Percentiles rank a stretch among this genome's conserved stretches.
Conservation (phyloP, 2,329 filamentous ascomycete genomes). For the Colletotrichum brevisporum region DNA sequence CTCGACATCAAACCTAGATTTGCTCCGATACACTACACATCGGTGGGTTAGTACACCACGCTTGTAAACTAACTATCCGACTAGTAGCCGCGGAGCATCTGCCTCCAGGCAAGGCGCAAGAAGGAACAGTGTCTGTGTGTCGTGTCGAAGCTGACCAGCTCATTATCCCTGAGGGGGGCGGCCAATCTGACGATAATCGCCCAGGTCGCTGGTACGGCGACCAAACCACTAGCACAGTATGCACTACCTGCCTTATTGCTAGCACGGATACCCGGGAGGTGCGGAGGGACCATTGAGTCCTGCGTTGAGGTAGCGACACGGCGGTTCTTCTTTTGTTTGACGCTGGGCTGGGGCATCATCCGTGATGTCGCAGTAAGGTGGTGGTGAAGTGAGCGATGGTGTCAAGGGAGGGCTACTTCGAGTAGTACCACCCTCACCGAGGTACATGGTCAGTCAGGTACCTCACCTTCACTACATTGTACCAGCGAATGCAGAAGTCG, state of each 20-base stretch:
- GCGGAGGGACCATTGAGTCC: too few species aligned
- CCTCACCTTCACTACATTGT: background rate
- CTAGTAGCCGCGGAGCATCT: background rate
- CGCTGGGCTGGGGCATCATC: background rate
- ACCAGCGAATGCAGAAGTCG: too few species aligned
- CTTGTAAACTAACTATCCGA: background rate
- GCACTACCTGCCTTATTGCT: background rate
- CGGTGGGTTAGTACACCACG: conserved; percentile 9
- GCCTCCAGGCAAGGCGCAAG: conserved; percentile 6
- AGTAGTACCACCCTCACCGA: background rate
- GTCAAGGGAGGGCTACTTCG: background rate
- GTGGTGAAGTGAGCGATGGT: too few species aligned
- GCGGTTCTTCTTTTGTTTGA: conserved; percentile 9
- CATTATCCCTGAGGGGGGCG: conserved; percentile 9
- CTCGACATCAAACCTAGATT: conserved; percentile 13
- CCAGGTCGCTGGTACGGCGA: background rate
- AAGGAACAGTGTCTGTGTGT: conserved; percentile 19
- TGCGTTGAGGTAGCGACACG: background rate
- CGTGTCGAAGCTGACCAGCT: conserved; percentile 10
- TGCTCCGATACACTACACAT: too few species aligned
- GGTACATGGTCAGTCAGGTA: background rate
- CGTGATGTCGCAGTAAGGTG: background rate
- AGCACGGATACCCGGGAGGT: too few species aligned
- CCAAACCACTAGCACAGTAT: too few species aligned
- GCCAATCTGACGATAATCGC: conserved; percentile 16